Base-by-base conservation (phyloP, 2,329 filamentous ascomycete genomes). In the Sporothrix pallida region DNA sequence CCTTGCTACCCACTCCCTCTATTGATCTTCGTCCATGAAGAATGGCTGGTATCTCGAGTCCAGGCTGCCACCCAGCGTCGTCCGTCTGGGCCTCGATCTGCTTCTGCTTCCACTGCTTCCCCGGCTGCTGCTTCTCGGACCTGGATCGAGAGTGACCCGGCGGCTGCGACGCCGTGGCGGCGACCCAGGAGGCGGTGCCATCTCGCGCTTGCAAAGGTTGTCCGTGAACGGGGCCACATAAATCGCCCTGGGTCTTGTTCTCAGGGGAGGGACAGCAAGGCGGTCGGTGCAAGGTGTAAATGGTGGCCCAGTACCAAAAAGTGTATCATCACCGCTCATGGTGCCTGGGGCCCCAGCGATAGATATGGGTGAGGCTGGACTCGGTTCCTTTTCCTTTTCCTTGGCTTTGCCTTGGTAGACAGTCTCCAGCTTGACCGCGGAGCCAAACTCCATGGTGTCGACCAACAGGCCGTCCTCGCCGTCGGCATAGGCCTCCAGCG, bases 191-290 rank as follows among this genome's bases (percentile, higher is more conserved):
- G 26, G n/a, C 4, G 48, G n/a, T 46, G 60, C n/a, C 60, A 48
- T 67, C 42, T 23, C 20, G 52, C 72, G 74, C 75, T 76, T 76
- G 68, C 71, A 60, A 4, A 76, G 75, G 20, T 60, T 71, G 65
- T 76, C 75, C 2, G 75, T 76, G 15, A 76, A 76, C 0, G 74
- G 75, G 1, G 68, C 60, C 26, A 72, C 26, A 3, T 73, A 26
- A 52, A 60, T 17, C 8, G 17, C 58, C 20, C 56, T 31, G 17
- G 26, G n/a, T 15, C 7, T 17, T 20, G 58, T 23, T 8, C 63
- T 20, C 1, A 44, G n/a, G 2, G 23, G 46, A 13, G 48, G 37
- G 7, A 50, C 12, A 52, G 5, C 6, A 7, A 62, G 20, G 37
- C 46, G 48, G 13, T 72, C 48, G 15, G 3, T 10, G 2, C 48